A percentile compares a stretch with the other conserved stretches of the same genome.
phyloP scores from a whole-genome alignment of 1,284 basidiomycete species.

The Psilocybe mexicana region DNA sequence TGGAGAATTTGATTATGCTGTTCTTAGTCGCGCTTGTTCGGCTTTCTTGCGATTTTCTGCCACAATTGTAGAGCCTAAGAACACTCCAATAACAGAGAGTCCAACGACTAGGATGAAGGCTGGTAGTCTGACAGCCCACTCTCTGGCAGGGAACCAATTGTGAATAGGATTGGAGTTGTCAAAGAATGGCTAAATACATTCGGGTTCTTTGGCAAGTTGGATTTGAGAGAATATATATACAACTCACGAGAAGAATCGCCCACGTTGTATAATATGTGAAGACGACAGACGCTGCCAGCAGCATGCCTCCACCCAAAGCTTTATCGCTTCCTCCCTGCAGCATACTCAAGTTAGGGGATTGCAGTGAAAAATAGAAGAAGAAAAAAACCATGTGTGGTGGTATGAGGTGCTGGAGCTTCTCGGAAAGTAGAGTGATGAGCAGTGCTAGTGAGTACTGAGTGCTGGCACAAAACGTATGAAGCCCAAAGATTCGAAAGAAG shows the following conservation, averaged over 20 bases:
- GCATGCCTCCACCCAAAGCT: slow-evolving; percentile 76
- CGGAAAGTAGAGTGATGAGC: no score
- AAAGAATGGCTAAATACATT: slow-evolving; percentile 74
- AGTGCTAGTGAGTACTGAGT: no score
- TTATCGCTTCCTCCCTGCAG: slow-evolving; percentile 79
- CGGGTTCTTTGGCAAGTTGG: neutral
- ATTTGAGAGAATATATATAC: neutral
- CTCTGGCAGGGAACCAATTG: slow-evolving; percentile 77
- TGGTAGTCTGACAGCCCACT: slow-evolving; percentile 89
- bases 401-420: neutral
- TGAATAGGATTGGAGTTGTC: slow-evolving; percentile 74
- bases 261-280: slow-evolving; percentile 92
- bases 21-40: slow-evolving; percentile 55
- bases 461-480: no score
- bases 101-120: slow-evolving; percentile 82
- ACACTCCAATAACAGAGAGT: slow-evolving; percentile 73
- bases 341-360: neutral
- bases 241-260: slow-evolving; percentile 78
- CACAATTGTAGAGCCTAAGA: slow-evolving; percentile 75
- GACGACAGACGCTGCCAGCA: slow-evolving; percentile 72
- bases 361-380: neutral
- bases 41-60: slow-evolving; percentile 73
- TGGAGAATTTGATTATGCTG: slow-evolving; percentile 37
- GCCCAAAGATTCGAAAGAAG: no score
- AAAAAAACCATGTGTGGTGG: slow-evolving; percentile 21